Evolutionary conservation across 2,329 filamentous ascomycete species (phyloP), one percentile per base, ranked within the genome.

Genomic region (Pseudocercospora eumusae): DNA sequence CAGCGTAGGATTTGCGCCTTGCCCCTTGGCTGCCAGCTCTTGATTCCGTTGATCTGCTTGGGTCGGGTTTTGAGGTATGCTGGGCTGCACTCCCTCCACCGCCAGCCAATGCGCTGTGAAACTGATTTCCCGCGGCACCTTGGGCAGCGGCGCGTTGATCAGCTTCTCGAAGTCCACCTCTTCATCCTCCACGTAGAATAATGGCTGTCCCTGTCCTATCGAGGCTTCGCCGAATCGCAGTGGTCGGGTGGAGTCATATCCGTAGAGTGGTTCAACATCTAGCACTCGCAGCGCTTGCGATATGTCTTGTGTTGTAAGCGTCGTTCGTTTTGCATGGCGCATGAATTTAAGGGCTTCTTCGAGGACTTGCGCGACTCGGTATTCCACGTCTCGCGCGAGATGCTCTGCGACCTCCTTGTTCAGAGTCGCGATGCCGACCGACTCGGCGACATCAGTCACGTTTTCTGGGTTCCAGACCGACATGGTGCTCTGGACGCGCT

Each of bases 91-190:
- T 62, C 95, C 95, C 81, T 99, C 95, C 54, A 99, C 92, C 21
- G 95, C 93, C 64, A 98, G 87, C 93, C 95, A 99, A 78, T 99
- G 95, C 64, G 91, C 95, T 44, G 93, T 98, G 74, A 97, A 93
- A 64, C 88, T 91, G 71, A 95, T 89, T 76, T 99, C 95, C 55
- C 93, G 84, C 33, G 95, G 95, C 28, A 99, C 93, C 77, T 96
- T 97, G 25, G 95, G 95, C 68, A 99, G 79, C 4, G 95, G 91
- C 67, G 92, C 92, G 79, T 99, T 99, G 75, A 99, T 97, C 68
- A 99, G 82, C 81, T 98, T 98, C 80, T 99, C 95, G 74, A 99
- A 98, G 77, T 99, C 95, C 59, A 98, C 89, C 80, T 99, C 95
- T 74, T 99, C 95, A 75, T 99, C 95, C 74, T 99, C 95, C 40